Evolutionary conservation across 108 stramenopile genomes (phyloP), one percentile per base, ranked within the genome.

Genomic region (Cyclotella sp.): DNA sequence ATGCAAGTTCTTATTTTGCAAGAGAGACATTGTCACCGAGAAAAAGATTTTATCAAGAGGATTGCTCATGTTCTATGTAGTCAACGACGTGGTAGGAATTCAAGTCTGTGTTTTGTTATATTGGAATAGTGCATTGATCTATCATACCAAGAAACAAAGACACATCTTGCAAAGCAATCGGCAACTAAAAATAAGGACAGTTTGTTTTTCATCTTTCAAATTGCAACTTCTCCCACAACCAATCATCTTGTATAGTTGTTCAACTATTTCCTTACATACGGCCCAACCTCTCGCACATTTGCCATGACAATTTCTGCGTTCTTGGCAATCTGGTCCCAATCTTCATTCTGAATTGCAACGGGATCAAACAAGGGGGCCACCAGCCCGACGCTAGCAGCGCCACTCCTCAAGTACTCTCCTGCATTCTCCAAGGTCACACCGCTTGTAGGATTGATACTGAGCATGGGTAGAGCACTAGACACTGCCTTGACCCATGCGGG

Each of bases 401-500:
- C 94, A 60, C 81, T 83, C 41, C 66, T 82, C 72, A 95, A 66
- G 59, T 80, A 95, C 14, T 92, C 91, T 7, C 86, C 94, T 28
- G 89, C 91, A 79, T 95, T 95, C 59, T 95, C 91, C 64, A 95
- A 78, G 40, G 88, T 88, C 28, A 95, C 94, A 21, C 94, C 94
- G 28, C 81, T 83, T 39, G 94, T 95, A 16, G 94, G 94, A 78
- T 95, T 95, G 73, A 95, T 90, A 30, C 84, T 85, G 54, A 91
- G 75, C 70, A 94, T 85, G 18, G 93, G 93, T 62, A 91, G 70
- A 1, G 94, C 94, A 27, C 91, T 85, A 28, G 76, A 78, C 0
- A 95, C 94, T 30, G 94, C 94, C 87, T 93, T 92, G 51, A 95
- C 91, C 94, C 94, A 95, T 59, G 54, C 76, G 27, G 87, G 87